Conservation (phyloP, 2,329 filamentous ascomycete genomes). For the Lachnellula arida region DNA sequence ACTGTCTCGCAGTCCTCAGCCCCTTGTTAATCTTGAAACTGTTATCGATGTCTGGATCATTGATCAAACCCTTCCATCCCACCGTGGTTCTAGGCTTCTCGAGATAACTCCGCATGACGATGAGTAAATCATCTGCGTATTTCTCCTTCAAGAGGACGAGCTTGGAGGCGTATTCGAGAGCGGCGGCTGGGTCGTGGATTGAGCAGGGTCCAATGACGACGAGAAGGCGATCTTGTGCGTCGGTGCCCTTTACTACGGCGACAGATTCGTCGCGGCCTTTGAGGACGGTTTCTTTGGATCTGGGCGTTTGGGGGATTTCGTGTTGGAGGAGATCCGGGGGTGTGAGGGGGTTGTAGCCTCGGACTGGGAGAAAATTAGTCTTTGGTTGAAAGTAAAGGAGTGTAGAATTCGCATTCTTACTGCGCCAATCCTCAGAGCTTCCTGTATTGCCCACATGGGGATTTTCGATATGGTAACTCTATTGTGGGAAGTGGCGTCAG, state of each 20-base stretch:
- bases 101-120: constrained; percentile 97
- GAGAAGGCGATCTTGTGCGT: constrained; percentile 54
- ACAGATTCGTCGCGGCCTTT: constrained; percentile 59
- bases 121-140: constrained; percentile 82
- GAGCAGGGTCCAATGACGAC: constrained; percentile 94
- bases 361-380: constrained; percentile 47
- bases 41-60: constrained; percentile 97
- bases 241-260: constrained; percentile 63
- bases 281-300: constrained; percentile 49
- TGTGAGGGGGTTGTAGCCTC: constrained; percentile 89
- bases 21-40: constrained; percentile 99
- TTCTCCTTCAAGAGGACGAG: constrained; percentile 79
- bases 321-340: constrained; percentile 92
- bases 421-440: constrained; percentile 76
- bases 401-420: constrained; percentile 46
- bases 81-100: constrained; percentile 98
- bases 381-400: constrained; percentile 14
- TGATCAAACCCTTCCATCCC: constrained; percentile 98
- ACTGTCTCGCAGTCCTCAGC: constrained; percentile 74
- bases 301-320: constrained; percentile 63
- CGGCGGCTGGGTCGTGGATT: constrained; percentile 89
- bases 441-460: constrained; percentile 71
- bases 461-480: constrained; percentile 72
- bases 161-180: constrained; percentile 87
- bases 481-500: constrained; percentile 18